Base-by-base conservation (phyloP, 306 rosid species). In the Alnus glutinosa region DNA sequence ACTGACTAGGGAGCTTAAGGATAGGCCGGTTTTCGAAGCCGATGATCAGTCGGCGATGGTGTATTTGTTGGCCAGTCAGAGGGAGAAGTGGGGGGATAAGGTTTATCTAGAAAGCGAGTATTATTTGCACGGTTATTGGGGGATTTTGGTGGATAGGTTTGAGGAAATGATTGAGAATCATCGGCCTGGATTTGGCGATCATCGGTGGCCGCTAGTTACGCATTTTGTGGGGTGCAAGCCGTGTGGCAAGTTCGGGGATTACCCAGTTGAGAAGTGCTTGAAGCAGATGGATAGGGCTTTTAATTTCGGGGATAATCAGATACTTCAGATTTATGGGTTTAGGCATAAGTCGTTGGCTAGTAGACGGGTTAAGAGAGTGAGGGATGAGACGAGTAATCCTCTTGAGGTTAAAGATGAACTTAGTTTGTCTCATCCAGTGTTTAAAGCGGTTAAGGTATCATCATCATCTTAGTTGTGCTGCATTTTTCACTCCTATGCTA, bases 41-140 rank as follows among this genome's bases (percentile, higher is more conserved):
- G 97, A 93, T 75, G 98, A 93, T 83, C 94, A 93, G 73, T 88
- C 94, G 2, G 97, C 98, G 0, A 91, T 93, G 94, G 97, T 91
- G 34, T 93, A 89, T 81, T n/a, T 88, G 19, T 48, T 88, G 42
- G 81, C 79, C 0, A 86, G 67, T 0, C 80, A 80, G 32, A 86
- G 52, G 32, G 88, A 84, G 3, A 70, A 48, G 3, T 89, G 92
- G 92, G 90, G 87, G 4, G 62, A 78, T 8, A 86, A 89, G 42
- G 90, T 86, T 23, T 89, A 84, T 66, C 66, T 89, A 28, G 92
- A 89, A 55, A 86, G 3, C 67, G 71, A 16, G 15, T 89, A 89
- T 59, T 85, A 86, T 52, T 49, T 89, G 39, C 92, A 89, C 51
- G 92, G 90, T 7, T 89, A 86, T 42, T 89, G 90, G 92, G 92